Conservation (phyloP, 2,329 filamentous ascomycete genomes). For the Calonectria naviculata region DNA sequence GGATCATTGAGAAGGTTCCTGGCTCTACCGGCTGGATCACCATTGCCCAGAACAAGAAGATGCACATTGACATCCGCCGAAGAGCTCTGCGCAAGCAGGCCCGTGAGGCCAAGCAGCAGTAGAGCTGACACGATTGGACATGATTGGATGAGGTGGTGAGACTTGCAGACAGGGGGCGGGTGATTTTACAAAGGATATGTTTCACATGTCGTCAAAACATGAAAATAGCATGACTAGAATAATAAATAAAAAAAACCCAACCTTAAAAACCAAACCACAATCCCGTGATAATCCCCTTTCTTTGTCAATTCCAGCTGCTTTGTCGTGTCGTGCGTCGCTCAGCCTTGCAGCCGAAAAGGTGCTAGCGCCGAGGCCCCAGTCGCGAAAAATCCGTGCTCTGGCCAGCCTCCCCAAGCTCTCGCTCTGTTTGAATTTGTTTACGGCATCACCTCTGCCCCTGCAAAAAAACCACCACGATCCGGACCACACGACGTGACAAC, state of each 20-base stretch:
- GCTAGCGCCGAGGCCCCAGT: conserved; percentile 45
- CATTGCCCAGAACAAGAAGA: conserved; percentile 66
- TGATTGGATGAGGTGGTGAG: background rate
- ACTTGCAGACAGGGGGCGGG: background rate
- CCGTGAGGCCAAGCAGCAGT: conserved; percentile 79
- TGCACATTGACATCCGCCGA: conserved; percentile 86
- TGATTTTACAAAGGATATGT: background rate
- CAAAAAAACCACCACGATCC: conserved; percentile 26
- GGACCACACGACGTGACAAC: conserved; percentile 39
- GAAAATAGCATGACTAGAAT: background rate
- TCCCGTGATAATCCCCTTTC: background rate
- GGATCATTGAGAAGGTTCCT: conserved; percentile 74
- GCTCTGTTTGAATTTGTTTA: conserved; percentile 46
- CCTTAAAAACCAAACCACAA: background rate
- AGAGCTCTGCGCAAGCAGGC: conserved; percentile 87
- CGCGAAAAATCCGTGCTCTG: conserved; percentile 52
- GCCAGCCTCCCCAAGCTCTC: conserved; percentile 49
- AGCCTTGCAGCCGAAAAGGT: conserved; percentile 49
- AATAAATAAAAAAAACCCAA: background rate
- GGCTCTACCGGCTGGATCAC: conserved; percentile 60
- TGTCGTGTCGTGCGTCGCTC: conserved; percentile 34
- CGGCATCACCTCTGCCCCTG: conserved; percentile 34
- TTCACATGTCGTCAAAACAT: background rate
- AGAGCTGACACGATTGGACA: conserved; percentile 1
- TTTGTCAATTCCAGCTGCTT: conserved; percentile 2